Evolutionary conservation across 805 yeast species (phyloP).

Genomic region (Ogataea zsoltii): DNA sequence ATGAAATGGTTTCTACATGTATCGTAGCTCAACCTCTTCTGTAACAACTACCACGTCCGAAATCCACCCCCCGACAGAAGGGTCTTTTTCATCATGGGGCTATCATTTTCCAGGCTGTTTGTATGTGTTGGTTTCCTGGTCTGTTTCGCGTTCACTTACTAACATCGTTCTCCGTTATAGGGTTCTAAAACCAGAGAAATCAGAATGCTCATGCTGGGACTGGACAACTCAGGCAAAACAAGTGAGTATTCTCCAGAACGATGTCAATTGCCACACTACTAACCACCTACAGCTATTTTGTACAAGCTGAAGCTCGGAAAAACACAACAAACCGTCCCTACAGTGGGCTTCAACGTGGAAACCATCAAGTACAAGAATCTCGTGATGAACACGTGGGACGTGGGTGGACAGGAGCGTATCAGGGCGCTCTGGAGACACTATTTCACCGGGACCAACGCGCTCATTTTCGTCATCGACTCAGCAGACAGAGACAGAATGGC

Average conservation of each 20-base stretch:
- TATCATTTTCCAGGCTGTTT: constrained; percentile 22
- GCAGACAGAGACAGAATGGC: constrained; percentile 70
- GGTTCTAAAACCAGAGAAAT: constrained; percentile 27
- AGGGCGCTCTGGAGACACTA: constrained; percentile 96
- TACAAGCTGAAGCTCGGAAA: constrained; percentile 81
- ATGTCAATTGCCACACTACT: constrained; percentile 4
- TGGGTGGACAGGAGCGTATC: constrained; percentile 93
- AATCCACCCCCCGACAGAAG: neutral
- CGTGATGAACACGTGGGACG: constrained; percentile 72
- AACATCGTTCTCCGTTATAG: constrained; percentile 5
- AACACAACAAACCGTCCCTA: constrained; percentile 79
- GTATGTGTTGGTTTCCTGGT: constrained; percentile 15
- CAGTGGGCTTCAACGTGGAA: constrained; percentile 89
- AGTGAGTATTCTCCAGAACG: constrained; percentile 31
- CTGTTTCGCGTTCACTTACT: neutral
- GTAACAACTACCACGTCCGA: too few species aligned
- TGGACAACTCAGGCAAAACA: constrained; percentile 93
- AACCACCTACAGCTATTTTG: constrained; percentile 52
- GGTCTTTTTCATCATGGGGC: constrained; percentile 20
- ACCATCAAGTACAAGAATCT: constrained; percentile 50
- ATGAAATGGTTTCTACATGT: neutral
- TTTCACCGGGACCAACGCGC: constrained; percentile 88
- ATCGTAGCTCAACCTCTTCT: neutral
- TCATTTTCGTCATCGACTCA: constrained; percentile 87
- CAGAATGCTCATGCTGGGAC: constrained; percentile 83